These are phyloP conservation scores for Pythium angustatum DNA, from an alignment of 352 stramenopile genomes.

Conservation along the genomic window DNA sequence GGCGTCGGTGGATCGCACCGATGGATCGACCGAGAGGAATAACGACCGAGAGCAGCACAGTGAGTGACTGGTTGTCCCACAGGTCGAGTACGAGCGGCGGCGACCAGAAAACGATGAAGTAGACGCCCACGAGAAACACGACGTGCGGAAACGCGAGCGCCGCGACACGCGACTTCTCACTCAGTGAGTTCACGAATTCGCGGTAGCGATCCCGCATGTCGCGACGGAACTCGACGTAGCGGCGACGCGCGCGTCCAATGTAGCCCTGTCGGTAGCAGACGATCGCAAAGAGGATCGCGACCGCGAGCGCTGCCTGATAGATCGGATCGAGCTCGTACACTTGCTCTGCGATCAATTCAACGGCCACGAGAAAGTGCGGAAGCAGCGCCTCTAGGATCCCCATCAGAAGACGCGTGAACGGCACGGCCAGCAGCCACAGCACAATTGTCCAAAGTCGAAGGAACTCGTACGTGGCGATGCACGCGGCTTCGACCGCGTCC, in stretches of 20 bases:
- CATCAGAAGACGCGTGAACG: conserved; percentile 41
- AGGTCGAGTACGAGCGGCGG: conserved; percentile 48
- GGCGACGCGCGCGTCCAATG: conserved; percentile 50
- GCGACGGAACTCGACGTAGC: conserved; percentile 52
- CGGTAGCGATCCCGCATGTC: conserved; percentile 63
- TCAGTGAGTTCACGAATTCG: conserved; percentile 68
- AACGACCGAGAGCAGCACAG: conserved; percentile 55
- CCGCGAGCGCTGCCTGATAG: conserved; percentile 46
- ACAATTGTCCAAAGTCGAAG: conserved; percentile 63
- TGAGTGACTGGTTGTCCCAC: conserved; percentile 58
- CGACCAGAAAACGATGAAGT: conserved; percentile 58
- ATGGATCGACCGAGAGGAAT: conserved; percentile 75
- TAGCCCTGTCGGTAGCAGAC: conserved; percentile 72
- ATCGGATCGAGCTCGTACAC: conserved; percentile 61
- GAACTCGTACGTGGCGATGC: conserved; percentile 61
- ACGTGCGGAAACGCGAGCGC: conserved; percentile 70
- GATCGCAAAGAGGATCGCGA: conserved; percentile 33
- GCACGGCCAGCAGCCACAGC: conserved; percentile 46
- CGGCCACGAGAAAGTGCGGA: conserved; percentile 56
- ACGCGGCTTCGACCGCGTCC: conserved; percentile 48
- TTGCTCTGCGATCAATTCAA: conserved; percentile 40
- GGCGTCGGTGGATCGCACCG: conserved; percentile 53
- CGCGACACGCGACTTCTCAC: conserved; percentile 58
- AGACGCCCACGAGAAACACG: conserved; percentile 62
- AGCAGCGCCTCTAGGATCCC: conserved; percentile 57